phyloP scores from a whole-genome alignment of 2,329 filamentous ascomycete genomes.

The Talaromyces sp. region DNA sequence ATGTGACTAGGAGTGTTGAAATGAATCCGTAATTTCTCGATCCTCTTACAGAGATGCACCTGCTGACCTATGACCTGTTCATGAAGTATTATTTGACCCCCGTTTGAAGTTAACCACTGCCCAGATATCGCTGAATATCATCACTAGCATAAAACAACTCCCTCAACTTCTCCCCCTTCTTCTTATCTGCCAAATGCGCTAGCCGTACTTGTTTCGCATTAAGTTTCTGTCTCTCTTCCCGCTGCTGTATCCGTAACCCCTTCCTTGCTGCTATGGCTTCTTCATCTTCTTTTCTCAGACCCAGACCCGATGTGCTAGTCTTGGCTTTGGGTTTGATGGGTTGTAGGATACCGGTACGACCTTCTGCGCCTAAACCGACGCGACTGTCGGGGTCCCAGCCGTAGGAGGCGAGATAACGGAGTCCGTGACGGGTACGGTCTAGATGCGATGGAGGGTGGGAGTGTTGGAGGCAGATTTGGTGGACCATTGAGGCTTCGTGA shows the following conservation, averaged over 20 bases:
- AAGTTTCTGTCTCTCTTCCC: constrained; percentile 50
- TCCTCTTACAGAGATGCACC: too few species aligned
- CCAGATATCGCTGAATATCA: constrained; percentile 73
- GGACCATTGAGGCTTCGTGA: constrained; percentile 53
- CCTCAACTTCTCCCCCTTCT: constrained; percentile 61
- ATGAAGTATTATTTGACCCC: neutral
- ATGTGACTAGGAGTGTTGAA: neutral
- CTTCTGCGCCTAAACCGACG: constrained; percentile 65
- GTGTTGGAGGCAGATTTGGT: constrained; percentile 56
- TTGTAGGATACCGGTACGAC: constrained; percentile 66
- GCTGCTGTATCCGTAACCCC: constrained; percentile 34
- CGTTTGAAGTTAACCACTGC: constrained; percentile 27
- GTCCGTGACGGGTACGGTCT: constrained; percentile 54
- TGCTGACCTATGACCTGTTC: neutral
- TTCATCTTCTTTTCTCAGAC: constrained; percentile 44
- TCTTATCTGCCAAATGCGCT: constrained; percentile 60
- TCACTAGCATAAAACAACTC: constrained; percentile 70
- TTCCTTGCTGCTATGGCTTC: constrained; percentile 28
- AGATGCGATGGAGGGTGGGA: constrained; percentile 57
- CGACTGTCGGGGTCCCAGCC: constrained; percentile 62
- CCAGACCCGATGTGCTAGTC: constrained; percentile 71
- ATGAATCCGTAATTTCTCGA: too few species aligned
- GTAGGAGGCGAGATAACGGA: constrained; percentile 55
- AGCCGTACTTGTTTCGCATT: constrained; percentile 69
- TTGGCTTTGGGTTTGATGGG: constrained; percentile 73